Conservation (phyloP, 192 early-diverging fungal genomes). For the Spinellus fusiger region DNA sequence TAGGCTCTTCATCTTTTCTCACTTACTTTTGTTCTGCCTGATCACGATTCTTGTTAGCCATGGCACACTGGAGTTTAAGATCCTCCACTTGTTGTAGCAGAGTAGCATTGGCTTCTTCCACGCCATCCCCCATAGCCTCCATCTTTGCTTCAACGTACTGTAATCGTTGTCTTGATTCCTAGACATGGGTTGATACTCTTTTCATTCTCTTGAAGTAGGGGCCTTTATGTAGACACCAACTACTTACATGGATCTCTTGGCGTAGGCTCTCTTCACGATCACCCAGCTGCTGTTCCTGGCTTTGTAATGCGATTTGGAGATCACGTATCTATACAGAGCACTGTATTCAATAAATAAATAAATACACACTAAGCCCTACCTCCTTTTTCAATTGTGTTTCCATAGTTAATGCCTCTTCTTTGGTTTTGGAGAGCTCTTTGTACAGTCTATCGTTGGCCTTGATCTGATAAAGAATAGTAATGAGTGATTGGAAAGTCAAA, state of each 20-base stretch:
- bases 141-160: constrained; percentile 34
- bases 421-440: constrained; percentile 31
- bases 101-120: constrained; percentile 40
- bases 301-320: constrained; percentile 36
- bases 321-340: constrained; percentile 29
- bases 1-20: neutral
- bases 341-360: neutral
- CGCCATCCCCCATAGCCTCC: constrained; percentile 29
- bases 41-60: constrained; percentile 37
- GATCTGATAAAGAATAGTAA: constrained; percentile 4
- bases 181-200: neutral
- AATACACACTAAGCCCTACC: neutral
- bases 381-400: constrained; percentile 28
- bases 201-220: neutral
- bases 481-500: neutral
- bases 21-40: constrained; percentile 35
- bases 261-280: constrained; percentile 37
- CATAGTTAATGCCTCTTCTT: constrained; percentile 25
- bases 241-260: constrained; percentile 30
- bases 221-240: no score
- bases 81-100: constrained; percentile 40
- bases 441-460: constrained; percentile 36
- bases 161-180: constrained; percentile 33
- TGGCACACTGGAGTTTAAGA: constrained; percentile 36
- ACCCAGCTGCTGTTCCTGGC: constrained; percentile 34